These are phyloP conservation scores for Pleurotus djamor DNA, from an alignment of 768 basidiomycete species.

Conservation along the genomic window DNA sequence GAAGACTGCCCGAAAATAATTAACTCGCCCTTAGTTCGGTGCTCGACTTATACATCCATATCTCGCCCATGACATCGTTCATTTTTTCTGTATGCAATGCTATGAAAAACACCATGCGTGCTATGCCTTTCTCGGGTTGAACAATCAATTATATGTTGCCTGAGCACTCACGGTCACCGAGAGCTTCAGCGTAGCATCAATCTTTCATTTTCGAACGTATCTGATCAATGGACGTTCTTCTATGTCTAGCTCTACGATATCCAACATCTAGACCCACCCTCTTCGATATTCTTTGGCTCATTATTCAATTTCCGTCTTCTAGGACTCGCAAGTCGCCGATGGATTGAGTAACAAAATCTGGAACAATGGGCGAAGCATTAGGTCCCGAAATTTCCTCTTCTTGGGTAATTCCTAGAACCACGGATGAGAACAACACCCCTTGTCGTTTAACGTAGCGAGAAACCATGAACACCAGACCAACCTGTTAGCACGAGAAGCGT, in stretches of 20 bases:
- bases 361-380: slow-evolving; percentile 67
- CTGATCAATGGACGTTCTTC: background rate
- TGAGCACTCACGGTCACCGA: background rate
- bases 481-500: slow-evolving; percentile 95
- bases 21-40: slow-evolving; percentile 6
- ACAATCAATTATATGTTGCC: background rate
- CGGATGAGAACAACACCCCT: background rate
- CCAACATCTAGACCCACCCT: background rate
- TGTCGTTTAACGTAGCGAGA: background rate
- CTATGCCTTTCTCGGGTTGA: background rate
- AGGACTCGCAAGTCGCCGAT: slow-evolving; percentile 72
- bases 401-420: slow-evolving; percentile 65
- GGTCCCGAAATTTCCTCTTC: slow-evolving; percentile 73
- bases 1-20: slow-evolving; percentile 45
- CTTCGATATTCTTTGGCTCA: too few species aligned
- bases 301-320: background rate
- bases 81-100: slow-evolving; percentile 5
- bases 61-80: background rate
- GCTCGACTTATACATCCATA: slow-evolving; percentile 1
- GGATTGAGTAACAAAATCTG: slow-evolving; percentile 77
- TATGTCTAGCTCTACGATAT: background rate
- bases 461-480: slow-evolving; percentile 22
- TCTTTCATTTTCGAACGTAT: background rate
- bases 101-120: background rate
- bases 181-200: background rate